Base-by-base conservation (phyloP, 2,329 filamentous ascomycete species). In the Claviceps humidiphila region DNA sequence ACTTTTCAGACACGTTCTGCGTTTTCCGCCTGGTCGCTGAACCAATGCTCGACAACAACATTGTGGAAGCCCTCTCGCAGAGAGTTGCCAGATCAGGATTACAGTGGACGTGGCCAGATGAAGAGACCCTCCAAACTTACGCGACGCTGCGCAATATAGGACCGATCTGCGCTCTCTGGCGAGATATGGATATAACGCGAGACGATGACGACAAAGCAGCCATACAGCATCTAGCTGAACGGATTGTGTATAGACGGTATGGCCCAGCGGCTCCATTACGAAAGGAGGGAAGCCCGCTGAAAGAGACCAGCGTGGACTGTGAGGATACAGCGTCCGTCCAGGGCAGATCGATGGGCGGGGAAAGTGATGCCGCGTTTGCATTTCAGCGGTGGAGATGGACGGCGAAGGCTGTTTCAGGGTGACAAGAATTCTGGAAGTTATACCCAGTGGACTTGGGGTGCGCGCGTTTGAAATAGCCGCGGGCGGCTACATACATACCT, bases 21-120 rank as follows among this genome's bases (percentile, higher is more conserved):
- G 66, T 66, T 11, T 80, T 77, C 60, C 69, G 73, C 13, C 67
- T 72, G 4, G 71, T 77, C 56, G 74, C 71, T 4, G 68, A 73
- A 53, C 68, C 69, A 6, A 64, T 69, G 53, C 64, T 77, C 1
- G 60, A 62, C 5, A 55, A 56, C 9, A 57, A 61, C n/a, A 58
- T 57, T 38, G 61, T 71, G 51, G 53, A 55, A 16, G 56, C 59
- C 43, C 57, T 74, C n/a, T 59, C 64, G 46, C 52, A 57, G 4
- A 56, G 54, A 8, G 54, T 67, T 37, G 59, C 63, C 40, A 54
- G 55, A 16, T 56, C 59, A 38, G 58, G 56, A 13, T 45, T 64
- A 51, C 56, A 51, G 11, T 68, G 61, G 59, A 52, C 63, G 41
- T 74, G 72, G 72, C 73, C 74, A 1, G 62, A 66, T 39, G 60